Base-by-base conservation (phyloP, 2,329 filamentous ascomycete species). In the Fusarium continuum region DNA sequence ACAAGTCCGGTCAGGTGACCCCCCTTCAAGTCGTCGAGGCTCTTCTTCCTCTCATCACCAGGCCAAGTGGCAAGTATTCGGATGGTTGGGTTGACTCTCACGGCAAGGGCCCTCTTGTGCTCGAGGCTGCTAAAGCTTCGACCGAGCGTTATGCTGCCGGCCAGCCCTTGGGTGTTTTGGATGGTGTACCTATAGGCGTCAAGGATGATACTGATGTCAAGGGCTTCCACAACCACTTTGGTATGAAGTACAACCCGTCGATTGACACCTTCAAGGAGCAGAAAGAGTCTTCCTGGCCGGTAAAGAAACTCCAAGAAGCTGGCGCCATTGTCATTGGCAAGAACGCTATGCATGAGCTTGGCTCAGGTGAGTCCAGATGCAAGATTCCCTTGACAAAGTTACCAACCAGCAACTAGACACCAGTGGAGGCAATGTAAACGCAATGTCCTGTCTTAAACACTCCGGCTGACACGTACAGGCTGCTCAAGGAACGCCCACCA, bases 151-250 rank as follows among this genome's bases (percentile, higher is more conserved):
- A 90, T 75, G 85, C 86, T 55, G 79, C 82, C 14, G 90, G 91
- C 0, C 82, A 83, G 60, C 83, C 88, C 1, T 75, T 92, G 14
- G 83, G 91, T 11, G 78, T 91, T 6, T 79, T 96, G 8, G 93
- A 97, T 70, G 93, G 93, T 11, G 86, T 96, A 1, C 93, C 92
- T 0, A 85, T 96, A 43, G 90, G 89, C 0, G 85, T 95, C 68
- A 96, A 97, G 77, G 92, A 96, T 71, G 92, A 96, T 70, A 83
- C 89, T 14, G 83, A 89, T 63, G 79, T 93, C 26, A 82, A 86
- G 63, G 91, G 90, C 13, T 93, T 92, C 72, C 83, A 85, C 45
- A 85, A 83, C 61, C 89, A 86, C 48, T 77, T 85, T 41, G 92
- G 90, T 19, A 88, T 89, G 69, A 83, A 78, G 60, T 80, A 88